phyloP scores from a whole-genome alignment of 2,329 filamentous ascomycete genomes.

The Nemania sp. region DNA sequence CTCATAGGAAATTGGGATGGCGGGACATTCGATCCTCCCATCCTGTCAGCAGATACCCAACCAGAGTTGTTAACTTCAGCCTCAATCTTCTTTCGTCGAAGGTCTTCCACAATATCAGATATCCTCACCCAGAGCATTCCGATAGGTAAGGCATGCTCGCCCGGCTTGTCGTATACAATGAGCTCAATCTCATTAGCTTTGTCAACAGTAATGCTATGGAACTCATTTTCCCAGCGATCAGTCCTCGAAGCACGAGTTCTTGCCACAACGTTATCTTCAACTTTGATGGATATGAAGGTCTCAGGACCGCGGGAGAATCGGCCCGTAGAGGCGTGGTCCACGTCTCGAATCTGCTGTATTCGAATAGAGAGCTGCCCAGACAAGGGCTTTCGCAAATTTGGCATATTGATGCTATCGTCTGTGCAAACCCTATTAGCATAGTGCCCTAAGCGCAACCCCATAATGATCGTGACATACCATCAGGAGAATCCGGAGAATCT shows the following conservation, averaged over 20 bases:
- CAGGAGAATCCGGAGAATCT: conserved; percentile 73
- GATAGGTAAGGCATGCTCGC: conserved; percentile 88
- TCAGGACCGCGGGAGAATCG: conserved; percentile 89
- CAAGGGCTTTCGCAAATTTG: conserved; percentile 93
- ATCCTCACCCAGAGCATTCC: conserved; percentile 95
- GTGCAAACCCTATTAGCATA: conserved; percentile 24
- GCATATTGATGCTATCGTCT: conserved; percentile 97
- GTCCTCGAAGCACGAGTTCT: conserved; percentile 82
- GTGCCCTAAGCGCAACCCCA: neutral
- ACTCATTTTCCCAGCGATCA: conserved; percentile 90
- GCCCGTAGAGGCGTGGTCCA: conserved; percentile 85
- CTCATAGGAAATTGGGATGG: conserved; percentile 64
- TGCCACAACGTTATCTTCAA: conserved; percentile 90
- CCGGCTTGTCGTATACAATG: conserved; percentile 94
- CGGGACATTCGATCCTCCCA: conserved; percentile 60
- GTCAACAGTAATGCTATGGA: conserved; percentile 90
- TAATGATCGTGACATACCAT: conserved; percentile 63
- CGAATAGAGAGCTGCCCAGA: conserved; percentile 87
- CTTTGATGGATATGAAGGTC: conserved; percentile 94
- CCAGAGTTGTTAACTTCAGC: conserved; percentile 91
- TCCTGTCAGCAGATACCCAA: conserved; percentile 96
- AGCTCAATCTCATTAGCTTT: conserved; percentile 99
- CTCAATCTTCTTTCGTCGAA: conserved; percentile 96
- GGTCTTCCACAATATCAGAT: conserved; percentile 95
- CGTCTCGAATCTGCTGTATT: conserved; percentile 87